phyloP scores from a whole-genome alignment of 495 filamentous ascomycete genomes.

The Pseudoneurospora amorphoporcata region DNA sequence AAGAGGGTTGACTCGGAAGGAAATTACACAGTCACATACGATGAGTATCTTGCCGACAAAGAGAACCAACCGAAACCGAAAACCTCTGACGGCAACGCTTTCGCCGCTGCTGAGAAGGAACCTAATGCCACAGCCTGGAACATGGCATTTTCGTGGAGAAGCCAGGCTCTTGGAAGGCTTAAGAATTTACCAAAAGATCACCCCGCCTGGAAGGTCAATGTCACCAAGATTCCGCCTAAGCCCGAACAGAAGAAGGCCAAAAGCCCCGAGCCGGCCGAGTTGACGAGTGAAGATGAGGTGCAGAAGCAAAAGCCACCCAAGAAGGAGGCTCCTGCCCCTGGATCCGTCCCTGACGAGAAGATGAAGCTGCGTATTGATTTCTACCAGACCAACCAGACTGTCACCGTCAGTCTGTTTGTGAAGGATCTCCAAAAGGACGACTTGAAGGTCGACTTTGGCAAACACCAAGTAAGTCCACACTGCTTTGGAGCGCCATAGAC shows the following conservation, averaged over 20 bases:
- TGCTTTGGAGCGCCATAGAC: neutral
- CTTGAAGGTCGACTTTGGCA: conserved; percentile 19
- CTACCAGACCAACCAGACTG: conserved; percentile 28
- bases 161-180: conserved; percentile 38
- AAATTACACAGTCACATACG: conserved; percentile 24
- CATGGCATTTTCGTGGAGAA: conserved; percentile 29
- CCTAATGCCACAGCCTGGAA: conserved; percentile 20
- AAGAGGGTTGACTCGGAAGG: conserved; percentile 29
- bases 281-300: conserved; percentile 5
- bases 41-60: conserved; percentile 17
- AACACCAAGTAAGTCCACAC: conserved; percentile 15
- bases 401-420: conserved; percentile 28
- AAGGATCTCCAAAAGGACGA: conserved; percentile 28
- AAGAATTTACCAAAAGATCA: conserved; percentile 56
- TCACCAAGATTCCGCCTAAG: conserved; percentile 55
- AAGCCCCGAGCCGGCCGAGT: conserved; percentile 1
- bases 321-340: conserved; percentile 4
- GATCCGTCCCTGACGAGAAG: conserved; percentile 19
- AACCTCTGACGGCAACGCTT: neutral
- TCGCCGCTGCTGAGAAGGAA: conserved; percentile 7
- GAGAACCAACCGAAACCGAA: conserved; percentile 19
- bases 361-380: conserved; percentile 24
- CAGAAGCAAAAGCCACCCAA: conserved; percentile 15
- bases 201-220: conserved; percentile 43
- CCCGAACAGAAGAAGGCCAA: conserved; percentile 17